Evolutionary conservation across 2,329 filamentous ascomycete genomes (phyloP).

Genomic region (Leptoxyphium fumago): DNA sequence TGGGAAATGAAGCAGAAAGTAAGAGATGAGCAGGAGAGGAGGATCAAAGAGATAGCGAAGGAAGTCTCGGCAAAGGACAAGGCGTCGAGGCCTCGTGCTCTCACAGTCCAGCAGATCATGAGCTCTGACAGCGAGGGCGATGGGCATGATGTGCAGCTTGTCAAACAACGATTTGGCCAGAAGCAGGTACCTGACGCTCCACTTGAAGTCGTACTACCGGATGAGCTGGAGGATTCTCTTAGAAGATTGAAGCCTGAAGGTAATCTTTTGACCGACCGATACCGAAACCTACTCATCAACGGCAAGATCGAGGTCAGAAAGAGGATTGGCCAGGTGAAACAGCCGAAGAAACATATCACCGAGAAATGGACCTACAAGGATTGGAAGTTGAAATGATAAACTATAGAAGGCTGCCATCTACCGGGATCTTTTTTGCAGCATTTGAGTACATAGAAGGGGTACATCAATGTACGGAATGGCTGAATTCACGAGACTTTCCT

Average conservation of each 20-base stretch:
- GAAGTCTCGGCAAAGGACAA: constrained; percentile 47
- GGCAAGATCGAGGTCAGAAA: constrained; percentile 79
- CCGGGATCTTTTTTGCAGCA: too few relatives aligned
- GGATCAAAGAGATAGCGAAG: constrained; percentile 55
- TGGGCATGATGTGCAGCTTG: constrained; percentile 29
- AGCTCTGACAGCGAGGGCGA: constrained; percentile 12
- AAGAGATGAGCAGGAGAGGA: constrained; percentile 55
- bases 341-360: constrained; percentile 63
- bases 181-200: constrained; percentile 58
- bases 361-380: constrained; percentile 99
- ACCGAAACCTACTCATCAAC: constrained; percentile 72
- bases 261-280: constrained; percentile 85
- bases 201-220: constrained; percentile 34
- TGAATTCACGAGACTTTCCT: too few relatives aligned
- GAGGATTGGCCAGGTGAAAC: constrained; percentile 66
- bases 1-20: constrained; percentile 64
- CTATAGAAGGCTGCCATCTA: too few relatives aligned
- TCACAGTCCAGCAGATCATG: constrained; percentile 1
- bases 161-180: constrained; percentile 58
- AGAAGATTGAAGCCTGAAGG: constrained; percentile 66
- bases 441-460: too few relatives aligned
- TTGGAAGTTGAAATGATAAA: constrained; percentile 42
- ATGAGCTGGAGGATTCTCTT: constrained; percentile 36
- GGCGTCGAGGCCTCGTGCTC: constrained; percentile 6
- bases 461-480: too few relatives aligned